These are phyloP conservation scores for Candida schatavii DNA, from an alignment of 805 yeast genomes.

Conservation along the genomic window DNA sequence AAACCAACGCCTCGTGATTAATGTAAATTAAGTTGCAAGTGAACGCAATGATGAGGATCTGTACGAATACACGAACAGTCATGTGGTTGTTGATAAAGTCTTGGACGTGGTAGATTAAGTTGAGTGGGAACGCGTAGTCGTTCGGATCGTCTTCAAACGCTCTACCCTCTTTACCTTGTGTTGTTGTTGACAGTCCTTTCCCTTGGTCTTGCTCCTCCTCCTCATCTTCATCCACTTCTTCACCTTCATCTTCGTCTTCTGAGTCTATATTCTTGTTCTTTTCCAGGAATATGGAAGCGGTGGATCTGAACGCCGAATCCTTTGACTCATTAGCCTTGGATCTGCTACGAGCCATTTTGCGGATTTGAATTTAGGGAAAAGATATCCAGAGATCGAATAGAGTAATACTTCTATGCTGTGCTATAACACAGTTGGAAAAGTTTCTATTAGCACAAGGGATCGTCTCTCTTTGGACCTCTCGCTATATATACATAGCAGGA, in stretches of 20 bases:
- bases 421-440: no score
- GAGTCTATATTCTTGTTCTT: background rate
- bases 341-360: slow-evolving; percentile 10
- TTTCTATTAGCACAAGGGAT: no score
- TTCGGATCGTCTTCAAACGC: slow-evolving; percentile 15
- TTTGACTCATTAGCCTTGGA: slow-evolving; percentile 1
- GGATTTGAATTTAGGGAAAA: no score
- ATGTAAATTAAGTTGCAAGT: slow-evolving; percentile 29
- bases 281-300: slow-evolving; percentile 12
- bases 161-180: background rate
- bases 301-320: slow-evolving; percentile 8
- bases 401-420: no score
- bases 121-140: slow-evolving; percentile 20
- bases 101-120: slow-evolving; percentile 28
- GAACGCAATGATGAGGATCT: slow-evolving; percentile 29
- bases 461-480: no score
- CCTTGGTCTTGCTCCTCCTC: background rate
- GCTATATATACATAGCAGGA: no score
- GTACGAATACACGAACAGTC: slow-evolving; percentile 28
- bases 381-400: no score
- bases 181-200: no score
- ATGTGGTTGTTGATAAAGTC: slow-evolving; percentile 37
- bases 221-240: background rate
- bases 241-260: slow-evolving; percentile 5
- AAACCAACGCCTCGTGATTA: slow-evolving; percentile 15